Base-by-base conservation (phyloP, 2,329 filamentous ascomycete genomes). In the Rugonectria rugulosa region DNA sequence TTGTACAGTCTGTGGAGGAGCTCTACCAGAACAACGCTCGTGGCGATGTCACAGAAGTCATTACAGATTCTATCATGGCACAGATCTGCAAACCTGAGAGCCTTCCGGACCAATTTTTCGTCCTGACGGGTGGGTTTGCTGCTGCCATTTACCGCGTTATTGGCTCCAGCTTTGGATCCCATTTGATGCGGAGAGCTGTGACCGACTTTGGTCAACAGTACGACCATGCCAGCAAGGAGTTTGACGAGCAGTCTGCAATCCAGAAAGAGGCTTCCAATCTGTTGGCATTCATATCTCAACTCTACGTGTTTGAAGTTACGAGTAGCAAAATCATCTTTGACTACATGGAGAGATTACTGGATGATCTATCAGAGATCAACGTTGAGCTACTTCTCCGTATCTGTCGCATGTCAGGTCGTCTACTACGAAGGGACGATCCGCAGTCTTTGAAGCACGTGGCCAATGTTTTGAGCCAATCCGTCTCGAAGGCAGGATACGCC, bases 231-330 rank as follows among this genome's bases (percentile, higher is more conserved):
- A 71, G 67, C n/a, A 70, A 70, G 6, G 68, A 71, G 5, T 73
- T 68, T 43, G 69, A 70, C 6, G 82, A 88, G 51, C 61, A 67
- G 11, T 58, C 68, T 4, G 65, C 62, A 6, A 70, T 72, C 20
- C 67, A 63, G 34, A 76, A 75, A 52, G 72, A 75, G 58, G 67
- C 72, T 0, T 82, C 88, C 8, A 97, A 99, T 70, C 74, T 97
- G 37, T 83, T 97, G 24, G 90, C 90, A 1, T 83, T 98, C 24
- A 77, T 98, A 12, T 87, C 93, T 0, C 88, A 97, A 68, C 80
- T 98, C 32, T 99, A 98, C 75, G 93, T 91, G 44, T 96, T 99
- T 69, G 91, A 96, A 66, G 86, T 97, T 19, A 82, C 97, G 38
- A 88, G 90, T 34, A 89, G 88, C 66, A 89, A 87, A 46, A 81